These are phyloP conservation scores for Saturnispora serradocipensis DNA, from an alignment of 805 yeast species.

Conservation along the genomic window DNA sequence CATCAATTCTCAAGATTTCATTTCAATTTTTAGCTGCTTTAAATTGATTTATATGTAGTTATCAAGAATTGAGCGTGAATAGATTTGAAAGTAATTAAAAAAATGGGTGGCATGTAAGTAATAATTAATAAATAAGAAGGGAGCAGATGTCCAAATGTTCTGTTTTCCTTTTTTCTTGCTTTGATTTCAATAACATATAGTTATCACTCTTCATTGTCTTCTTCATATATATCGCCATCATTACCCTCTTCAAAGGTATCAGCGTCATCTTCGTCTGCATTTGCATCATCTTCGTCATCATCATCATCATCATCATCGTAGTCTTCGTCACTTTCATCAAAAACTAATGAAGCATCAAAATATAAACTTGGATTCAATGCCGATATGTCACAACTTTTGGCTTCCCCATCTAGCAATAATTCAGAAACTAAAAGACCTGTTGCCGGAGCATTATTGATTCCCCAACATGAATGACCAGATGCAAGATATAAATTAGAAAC, in stretches of 20 bases:
- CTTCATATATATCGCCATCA: conserved; percentile 10
- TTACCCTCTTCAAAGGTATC: conserved; percentile 12
- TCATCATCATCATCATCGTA: conserved; percentile 22
- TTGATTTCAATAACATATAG: background rate
- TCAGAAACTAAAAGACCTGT: conserved; percentile 94
- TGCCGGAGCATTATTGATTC: conserved; percentile 94
- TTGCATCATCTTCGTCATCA: conserved; percentile 15
- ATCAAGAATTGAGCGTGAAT: background rate
- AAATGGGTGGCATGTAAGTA: background rate
- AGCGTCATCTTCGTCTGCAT: conserved; percentile 16
- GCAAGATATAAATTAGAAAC: conserved; percentile 72
- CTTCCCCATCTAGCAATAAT: conserved; percentile 73
- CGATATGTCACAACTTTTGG: conserved; percentile 65
- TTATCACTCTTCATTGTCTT: conserved; percentile 13
- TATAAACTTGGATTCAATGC: conserved; percentile 80
- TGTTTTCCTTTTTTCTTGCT: background rate
- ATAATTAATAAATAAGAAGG: background rate
- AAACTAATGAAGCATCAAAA: conserved; percentile 57
- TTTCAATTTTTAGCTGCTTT: background rate
- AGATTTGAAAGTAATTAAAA: background rate
- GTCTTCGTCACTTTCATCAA: conserved; percentile 27
- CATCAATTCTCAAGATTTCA: background rate
- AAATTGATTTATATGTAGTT: background rate
- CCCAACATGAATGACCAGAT: conserved; percentile 98
- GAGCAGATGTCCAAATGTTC: background rate